Percentiles rank a stretch among this genome's conserved stretches.
These are phyloP conservation scores for Xylaria polymorpha DNA, from an alignment of 2,329 filamentous ascomycete species.

Conservation along the genomic window DNA sequence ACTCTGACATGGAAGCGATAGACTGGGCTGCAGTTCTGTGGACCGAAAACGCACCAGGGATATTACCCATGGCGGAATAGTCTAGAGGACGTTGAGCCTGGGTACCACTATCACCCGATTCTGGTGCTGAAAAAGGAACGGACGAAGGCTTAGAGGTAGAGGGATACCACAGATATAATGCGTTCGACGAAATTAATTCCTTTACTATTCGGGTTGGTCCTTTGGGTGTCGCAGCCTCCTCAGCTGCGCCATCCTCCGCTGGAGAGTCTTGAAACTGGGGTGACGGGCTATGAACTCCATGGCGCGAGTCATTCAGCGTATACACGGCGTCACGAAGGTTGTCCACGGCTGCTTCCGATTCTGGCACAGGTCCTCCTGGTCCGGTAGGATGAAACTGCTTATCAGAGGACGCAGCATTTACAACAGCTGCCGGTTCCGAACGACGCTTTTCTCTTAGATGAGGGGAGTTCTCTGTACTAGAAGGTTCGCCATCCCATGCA, in stretches of 20 bases:
- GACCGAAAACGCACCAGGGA: conserved; percentile 72
- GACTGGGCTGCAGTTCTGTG: conserved; percentile 48
- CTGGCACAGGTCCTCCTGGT: neutral
- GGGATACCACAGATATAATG: conserved; percentile 66
- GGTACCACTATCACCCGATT: neutral
- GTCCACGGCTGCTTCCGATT: conserved; percentile 29
- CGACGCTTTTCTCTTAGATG: conserved; percentile 29
- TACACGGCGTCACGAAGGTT: conserved; percentile 44
- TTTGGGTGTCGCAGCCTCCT: conserved; percentile 62
- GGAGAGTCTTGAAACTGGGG: conserved; percentile 11
- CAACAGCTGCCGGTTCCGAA: conserved; percentile 5
- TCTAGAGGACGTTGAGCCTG: conserved; percentile 31
- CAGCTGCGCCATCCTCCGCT: conserved; percentile 41
- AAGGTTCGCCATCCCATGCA: conserved; percentile 60
- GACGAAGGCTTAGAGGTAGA: conserved; percentile 62
- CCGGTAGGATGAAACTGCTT: conserved; percentile 10
- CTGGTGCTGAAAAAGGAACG: conserved; percentile 51
- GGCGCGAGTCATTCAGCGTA: conserved; percentile 34
- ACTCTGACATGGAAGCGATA: conserved; percentile 38
- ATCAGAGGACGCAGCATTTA: neutral
- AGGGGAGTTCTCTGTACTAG: conserved; percentile 40
- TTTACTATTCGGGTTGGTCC: conserved; percentile 67
- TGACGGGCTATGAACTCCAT: conserved; percentile 16
- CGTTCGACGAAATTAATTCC: conserved; percentile 63
- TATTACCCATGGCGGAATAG: conserved; percentile 58